Evolutionary conservation across 2,329 filamentous ascomycete genomes (phyloP), one percentile per base, ranked within the genome.

Genomic region (Paracorniculantispora psalliotae): DNA sequence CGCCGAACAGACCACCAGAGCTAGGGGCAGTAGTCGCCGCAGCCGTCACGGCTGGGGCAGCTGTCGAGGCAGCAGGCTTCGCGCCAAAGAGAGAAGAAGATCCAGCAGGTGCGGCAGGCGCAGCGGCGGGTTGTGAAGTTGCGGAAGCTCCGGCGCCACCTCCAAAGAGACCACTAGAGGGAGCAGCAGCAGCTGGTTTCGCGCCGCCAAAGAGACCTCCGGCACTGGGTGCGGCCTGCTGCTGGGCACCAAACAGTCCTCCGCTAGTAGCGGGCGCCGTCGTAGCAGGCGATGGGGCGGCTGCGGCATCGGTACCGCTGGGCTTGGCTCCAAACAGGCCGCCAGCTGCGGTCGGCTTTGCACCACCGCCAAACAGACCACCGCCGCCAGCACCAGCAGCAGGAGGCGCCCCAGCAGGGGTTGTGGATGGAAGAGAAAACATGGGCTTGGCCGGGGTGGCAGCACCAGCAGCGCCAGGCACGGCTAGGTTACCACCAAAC

Each of bases 371-470:
- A 61, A 76, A 75, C 25, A 73, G 64, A 57, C 65, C 67, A 28
- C 69, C 62, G 7, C 64, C 64, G 13, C 67, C 64, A 37, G 69
- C 72, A 28, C 64, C 63, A 57, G 72, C 74, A 5, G 73, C 66
- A 0, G 81, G 80, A 58, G 81, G 81, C n/a, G 78, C 76, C 37
- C 81, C 81, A 23, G 81, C 81, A 17, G 81, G 81, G 37, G 81
- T 83, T 2, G 81, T 83, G 19, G 81, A 83, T 57, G 74, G 72
- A 35, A 81, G 65, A n/a, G 69, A 64, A 58, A 82, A 77, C 56
- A 74, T 61, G 17, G 79, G 76, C 68, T 82, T 83, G n/a, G 72
- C 71, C 25, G 73, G 69, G 52, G 75, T 74, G 21, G 72, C 68
- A 23, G 75, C 63, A 4, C 68, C 61, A 23, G 67, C 59, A n/a